Evolutionary conservation across 768 basidiomycete genomes (phyloP).

Genomic region (Tylopilus balloui): DNA sequence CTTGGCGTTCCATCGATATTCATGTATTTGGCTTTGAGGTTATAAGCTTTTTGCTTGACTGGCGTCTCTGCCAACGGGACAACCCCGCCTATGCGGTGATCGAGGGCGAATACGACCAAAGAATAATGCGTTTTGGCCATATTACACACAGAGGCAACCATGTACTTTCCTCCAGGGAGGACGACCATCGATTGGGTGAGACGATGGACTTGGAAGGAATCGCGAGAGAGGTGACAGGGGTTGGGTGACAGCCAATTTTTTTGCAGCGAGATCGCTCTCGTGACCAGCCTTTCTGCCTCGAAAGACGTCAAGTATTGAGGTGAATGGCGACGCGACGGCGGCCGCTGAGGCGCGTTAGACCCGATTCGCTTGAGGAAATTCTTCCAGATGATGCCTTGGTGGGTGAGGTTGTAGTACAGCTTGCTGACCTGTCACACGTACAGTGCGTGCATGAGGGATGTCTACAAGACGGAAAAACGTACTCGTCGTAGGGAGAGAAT

Average conservation of each 20-base stretch:
- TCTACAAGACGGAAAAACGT: constrained; percentile 9
- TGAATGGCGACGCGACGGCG: constrained; percentile 51
- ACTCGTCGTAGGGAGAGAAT: constrained; percentile 36
- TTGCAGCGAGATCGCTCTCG: constrained; percentile 55
- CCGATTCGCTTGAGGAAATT: constrained; percentile 50
- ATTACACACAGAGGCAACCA: constrained; percentile 57
- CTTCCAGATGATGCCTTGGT: constrained; percentile 68
- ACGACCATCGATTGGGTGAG: constrained; percentile 50
- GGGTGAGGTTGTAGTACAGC: constrained; percentile 56
- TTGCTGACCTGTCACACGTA: constrained; percentile 46
- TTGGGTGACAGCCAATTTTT: constrained; percentile 50
- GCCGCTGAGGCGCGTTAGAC: constrained; percentile 56
- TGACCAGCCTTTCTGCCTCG: constrained; percentile 54
- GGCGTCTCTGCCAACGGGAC: constrained; percentile 47
- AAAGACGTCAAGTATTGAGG: constrained; percentile 30
- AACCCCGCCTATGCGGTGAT: constrained; percentile 42
- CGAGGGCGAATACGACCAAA: constrained; percentile 51
- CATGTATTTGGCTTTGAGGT: constrained; percentile 60
- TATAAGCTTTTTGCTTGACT: constrained; percentile 49
- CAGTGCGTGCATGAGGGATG: background rate
- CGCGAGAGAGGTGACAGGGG: constrained; percentile 30
- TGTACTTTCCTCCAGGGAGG: constrained; percentile 64
- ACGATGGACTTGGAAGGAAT: constrained; percentile 29
- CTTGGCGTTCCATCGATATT: constrained; percentile 39
- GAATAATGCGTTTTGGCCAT: constrained; percentile 41